Conservation (phyloP, 2,329 filamentous ascomycete species). For the Diaporthe batatas region DNA sequence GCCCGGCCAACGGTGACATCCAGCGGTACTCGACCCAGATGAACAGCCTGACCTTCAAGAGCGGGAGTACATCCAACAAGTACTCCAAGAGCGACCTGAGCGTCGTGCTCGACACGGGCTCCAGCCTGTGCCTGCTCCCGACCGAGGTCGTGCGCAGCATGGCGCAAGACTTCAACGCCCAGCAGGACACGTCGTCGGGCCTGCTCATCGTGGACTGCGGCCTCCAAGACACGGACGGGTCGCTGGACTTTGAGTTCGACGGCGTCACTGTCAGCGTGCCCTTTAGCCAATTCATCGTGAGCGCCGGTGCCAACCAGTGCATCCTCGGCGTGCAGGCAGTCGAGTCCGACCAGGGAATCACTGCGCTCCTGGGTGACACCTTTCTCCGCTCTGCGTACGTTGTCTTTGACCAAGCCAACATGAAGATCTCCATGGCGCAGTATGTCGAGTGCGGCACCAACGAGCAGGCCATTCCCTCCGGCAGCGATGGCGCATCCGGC, state of each 20-base stretch:
- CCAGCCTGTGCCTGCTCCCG: conserved; percentile 76
- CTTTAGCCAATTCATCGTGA: conserved; percentile 54
- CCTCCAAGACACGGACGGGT: conserved; percentile 49
- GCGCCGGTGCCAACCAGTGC: conserved; percentile 39
- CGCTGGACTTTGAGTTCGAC: conserved; percentile 56
- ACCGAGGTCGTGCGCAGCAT: conserved; percentile 63
- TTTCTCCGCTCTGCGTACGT: conserved; percentile 51
- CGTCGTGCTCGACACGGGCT: conserved; percentile 75
- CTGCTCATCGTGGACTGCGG: conserved; percentile 59
- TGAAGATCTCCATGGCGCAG: conserved; percentile 50
- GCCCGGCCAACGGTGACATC: conserved; percentile 47
- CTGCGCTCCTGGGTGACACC: conserved; percentile 49
- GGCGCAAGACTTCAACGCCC: conserved; percentile 59
- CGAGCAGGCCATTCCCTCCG: conserved; percentile 47
- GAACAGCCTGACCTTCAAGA: conserved; percentile 53
- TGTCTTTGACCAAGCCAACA: conserved; percentile 52
- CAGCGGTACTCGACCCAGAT: conserved; percentile 59
- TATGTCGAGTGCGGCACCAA: conserved; percentile 50
- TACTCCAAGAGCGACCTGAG: conserved; percentile 53
- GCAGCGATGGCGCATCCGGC: conserved; percentile 32
- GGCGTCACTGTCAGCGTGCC: conserved; percentile 54
- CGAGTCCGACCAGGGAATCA: conserved; percentile 43
- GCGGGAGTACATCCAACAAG: conserved; percentile 46
- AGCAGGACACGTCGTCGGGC: conserved; percentile 54
- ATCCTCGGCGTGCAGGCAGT: conserved; percentile 45